These are phyloP conservation scores for Alternaria dauci DNA, from an alignment of 2,329 filamentous ascomycete species.

Conservation along the genomic window DNA sequence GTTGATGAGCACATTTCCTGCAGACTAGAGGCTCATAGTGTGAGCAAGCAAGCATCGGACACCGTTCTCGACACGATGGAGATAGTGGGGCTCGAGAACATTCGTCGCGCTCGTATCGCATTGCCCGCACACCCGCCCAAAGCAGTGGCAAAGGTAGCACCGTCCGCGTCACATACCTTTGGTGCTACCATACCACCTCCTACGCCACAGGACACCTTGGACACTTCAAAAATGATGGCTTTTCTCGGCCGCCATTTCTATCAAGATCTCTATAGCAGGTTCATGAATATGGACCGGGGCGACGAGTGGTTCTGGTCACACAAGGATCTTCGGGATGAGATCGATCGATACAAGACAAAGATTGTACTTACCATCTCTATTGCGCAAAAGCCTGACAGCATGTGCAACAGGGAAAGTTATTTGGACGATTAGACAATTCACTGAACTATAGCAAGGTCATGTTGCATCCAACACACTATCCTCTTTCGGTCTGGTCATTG, in stretches of 20 bases:
- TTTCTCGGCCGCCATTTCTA: constrained; percentile 39
- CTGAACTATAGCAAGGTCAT: background rate
- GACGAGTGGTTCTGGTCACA: constrained; percentile 40
- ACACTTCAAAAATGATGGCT: constrained; percentile 38
- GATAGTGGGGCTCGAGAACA: constrained; percentile 39
- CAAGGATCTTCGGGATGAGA: constrained; percentile 34
- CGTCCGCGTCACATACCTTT: constrained; percentile 17
- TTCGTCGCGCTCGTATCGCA: constrained; percentile 38
- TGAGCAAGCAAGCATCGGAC: constrained; percentile 37
- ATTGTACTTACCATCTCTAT: constrained; percentile 39
- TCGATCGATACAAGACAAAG: constrained; percentile 36
- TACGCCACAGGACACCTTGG: constrained; percentile 30
- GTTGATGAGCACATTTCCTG: constrained; percentile 35
- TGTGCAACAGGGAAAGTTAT: constrained; percentile 24
- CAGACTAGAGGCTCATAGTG: constrained; percentile 30
- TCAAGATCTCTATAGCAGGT: constrained; percentile 33
- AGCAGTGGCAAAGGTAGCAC: constrained; percentile 11
- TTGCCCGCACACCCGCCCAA: constrained; percentile 30
- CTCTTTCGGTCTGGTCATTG: background rate
- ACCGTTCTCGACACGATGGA: constrained; percentile 41
- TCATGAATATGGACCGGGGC: constrained; percentile 26
- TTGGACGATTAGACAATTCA: constrained; percentile 22
- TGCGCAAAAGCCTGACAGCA: constrained; percentile 27
- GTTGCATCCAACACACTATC: background rate
- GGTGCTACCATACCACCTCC: constrained; percentile 16